Percentiles rank a stretch among this genome's conserved stretches.
phyloP scores from a whole-genome alignment of 2,329 filamentous ascomycete genomes.

The Fusarium tanahbumbuense region DNA sequence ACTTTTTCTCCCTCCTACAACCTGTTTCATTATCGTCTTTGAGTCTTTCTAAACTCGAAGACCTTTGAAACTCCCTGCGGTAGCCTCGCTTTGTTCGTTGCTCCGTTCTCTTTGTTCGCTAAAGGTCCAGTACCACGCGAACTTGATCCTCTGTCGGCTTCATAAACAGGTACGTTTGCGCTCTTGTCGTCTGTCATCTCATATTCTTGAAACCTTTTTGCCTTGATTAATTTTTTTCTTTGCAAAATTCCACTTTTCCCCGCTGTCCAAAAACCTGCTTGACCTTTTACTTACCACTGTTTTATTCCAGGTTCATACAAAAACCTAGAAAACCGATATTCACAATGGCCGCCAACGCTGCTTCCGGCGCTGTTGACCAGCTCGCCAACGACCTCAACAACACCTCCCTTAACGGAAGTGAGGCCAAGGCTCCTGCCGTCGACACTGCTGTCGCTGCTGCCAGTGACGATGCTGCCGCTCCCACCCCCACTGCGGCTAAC shows the following conservation, averaged over 20 bases:
- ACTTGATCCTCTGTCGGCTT: slow-evolving; percentile 41
- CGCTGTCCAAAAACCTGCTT: slow-evolving; percentile 13
- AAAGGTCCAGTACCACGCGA: slow-evolving; percentile 44
- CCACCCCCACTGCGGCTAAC: slow-evolving; percentile 79
- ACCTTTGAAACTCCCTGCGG: slow-evolving; percentile 34
- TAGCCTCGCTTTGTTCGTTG: slow-evolving; percentile 48
- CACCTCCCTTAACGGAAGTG: slow-evolving; percentile 75
- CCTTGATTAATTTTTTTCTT: background rate
- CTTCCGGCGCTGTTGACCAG: slow-evolving; percentile 77
- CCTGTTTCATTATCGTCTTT: slow-evolving; percentile 34
- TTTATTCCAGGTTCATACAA: slow-evolving; percentile 33
- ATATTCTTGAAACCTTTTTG: slow-evolving; percentile 14
- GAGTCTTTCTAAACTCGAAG: slow-evolving; percentile 45
- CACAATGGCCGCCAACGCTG: slow-evolving; percentile 71
- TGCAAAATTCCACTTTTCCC: slow-evolving; percentile 4
- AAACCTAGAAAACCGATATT: slow-evolving; percentile 34
- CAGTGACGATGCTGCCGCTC: slow-evolving; percentile 70
- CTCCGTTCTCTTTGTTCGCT: slow-evolving; percentile 47
- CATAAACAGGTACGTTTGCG: slow-evolving; percentile 35
- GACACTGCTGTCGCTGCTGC: slow-evolving; percentile 76
- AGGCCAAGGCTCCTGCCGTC: slow-evolving; percentile 74
- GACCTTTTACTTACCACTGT: slow-evolving; percentile 24
- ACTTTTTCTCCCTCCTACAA: slow-evolving; percentile 36
- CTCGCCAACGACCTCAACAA: slow-evolving; percentile 82
- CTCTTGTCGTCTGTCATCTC: slow-evolving; percentile 17